Base-by-base conservation (phyloP, 108 stramenopile genomes). In the Thalassiosira profunda region DNA sequence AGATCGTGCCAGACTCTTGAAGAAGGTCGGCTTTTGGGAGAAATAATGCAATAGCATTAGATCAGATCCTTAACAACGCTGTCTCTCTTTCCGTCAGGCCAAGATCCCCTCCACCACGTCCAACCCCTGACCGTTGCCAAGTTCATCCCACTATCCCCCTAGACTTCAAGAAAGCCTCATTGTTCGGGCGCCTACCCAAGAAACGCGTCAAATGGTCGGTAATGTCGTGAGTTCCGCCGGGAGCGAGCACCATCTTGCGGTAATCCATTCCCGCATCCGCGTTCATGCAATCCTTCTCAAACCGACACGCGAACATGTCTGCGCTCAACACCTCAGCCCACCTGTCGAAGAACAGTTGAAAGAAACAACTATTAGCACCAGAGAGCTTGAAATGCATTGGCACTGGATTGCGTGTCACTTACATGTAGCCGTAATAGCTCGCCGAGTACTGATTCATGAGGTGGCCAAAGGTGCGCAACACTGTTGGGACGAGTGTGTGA, bases 381-480 rank as follows among this genome's bases (percentile, higher is more conserved):
- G n/a, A n/a, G n/a, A n/a, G n/a, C n/a, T n/a, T n/a, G n/a, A n/a
- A n/a, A n/a, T n/a, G n/a, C n/a, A n/a, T n/a, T n/a, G n/a, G n/a
- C n/a, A n/a, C n/a, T n/a, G n/a, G n/a, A n/a, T n/a, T n/a, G 31
- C 29, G 28, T 80, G 72, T 2, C 76, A n/a, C 76, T 76, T 76
- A 82, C 64, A 82, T 52, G 58, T 82, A 82, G 45, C 80, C 79
- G 51, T 76, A 81, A 14, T 76, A 76, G 0, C 52, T 45, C 1
- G 80, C 74, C 15, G 70, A 63, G 44, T 81, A 81, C 38, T 81
- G 80, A 43, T 81, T 81, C 80, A 81, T 81, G 37, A 81, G 49
- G 59, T 81, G 80, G 0, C 75, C 74, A 66, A 81, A 81, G 0
- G 59, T 70, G 1, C 80, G 68, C 14, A 81, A 38, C 80, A 81